Evolutionary conservation across 495 filamentous ascomycete species (phyloP).

Genomic region (Penicillium coffeae): DNA sequence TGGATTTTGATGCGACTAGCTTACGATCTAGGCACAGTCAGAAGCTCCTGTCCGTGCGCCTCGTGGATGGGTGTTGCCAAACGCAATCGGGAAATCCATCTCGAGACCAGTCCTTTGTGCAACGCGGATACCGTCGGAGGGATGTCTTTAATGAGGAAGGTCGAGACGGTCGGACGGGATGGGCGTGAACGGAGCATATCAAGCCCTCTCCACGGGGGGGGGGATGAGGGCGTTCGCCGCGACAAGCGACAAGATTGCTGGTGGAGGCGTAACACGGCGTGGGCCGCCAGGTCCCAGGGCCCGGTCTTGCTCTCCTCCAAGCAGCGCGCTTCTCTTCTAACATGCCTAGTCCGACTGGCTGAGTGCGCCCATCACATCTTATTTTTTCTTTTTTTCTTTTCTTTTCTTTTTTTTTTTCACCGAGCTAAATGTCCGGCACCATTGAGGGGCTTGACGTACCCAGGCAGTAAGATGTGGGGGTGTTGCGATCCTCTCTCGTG

Average conservation of each 20-base stretch:
- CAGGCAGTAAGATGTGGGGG: slow-evolving; percentile 11
- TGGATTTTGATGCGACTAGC: no score
- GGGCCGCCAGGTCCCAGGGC: slow-evolving; percentile 3
- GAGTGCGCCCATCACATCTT: slow-evolving; percentile 14
- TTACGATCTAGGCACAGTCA: slow-evolving; percentile 25
- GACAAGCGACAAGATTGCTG: neutral
- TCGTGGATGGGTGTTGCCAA: slow-evolving; percentile 12
- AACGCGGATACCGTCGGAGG: slow-evolving; percentile 12
- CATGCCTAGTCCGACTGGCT: slow-evolving; percentile 20
- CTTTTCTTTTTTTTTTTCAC: no score
- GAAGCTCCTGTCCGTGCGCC: slow-evolving; percentile 25
- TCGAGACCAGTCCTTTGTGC: slow-evolving; percentile 13
- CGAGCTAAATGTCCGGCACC: slow-evolving; percentile 6
- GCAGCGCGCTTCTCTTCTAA: slow-evolving; percentile 5
- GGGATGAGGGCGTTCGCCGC: neutral
- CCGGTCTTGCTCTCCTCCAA: slow-evolving; percentile 5
- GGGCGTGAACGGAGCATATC: no score
- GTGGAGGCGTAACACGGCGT: no score
- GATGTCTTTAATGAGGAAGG: no score
- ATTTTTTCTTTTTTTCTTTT: no score
- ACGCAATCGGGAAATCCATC: slow-evolving; percentile 15
- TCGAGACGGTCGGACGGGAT: no score
- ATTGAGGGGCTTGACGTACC: slow-evolving; percentile 19
- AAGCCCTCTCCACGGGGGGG: no score
- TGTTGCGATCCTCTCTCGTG: neutral